Percentiles rank a stretch among this genome's conserved stretches.
Evolutionary conservation across 192 early-diverging fungal genomes (phyloP).

Genomic region (Entomortierella parvispora): DNA sequence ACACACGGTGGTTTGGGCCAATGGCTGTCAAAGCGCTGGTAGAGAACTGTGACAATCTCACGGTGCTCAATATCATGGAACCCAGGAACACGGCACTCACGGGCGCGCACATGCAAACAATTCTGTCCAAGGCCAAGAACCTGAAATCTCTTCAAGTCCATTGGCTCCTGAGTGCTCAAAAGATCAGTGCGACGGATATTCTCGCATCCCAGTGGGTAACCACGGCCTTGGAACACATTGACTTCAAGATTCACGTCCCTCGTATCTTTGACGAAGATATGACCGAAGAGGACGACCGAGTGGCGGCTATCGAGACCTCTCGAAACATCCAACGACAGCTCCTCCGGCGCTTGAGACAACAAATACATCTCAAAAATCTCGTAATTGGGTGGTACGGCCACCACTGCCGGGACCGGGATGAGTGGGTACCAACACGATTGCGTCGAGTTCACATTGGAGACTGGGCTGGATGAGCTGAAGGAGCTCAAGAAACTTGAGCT

Average conservation of each 20-base stretch:
- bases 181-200: not conserved
- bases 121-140: not conserved
- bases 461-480: conserved; percentile 1
- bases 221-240: conserved; percentile 5
- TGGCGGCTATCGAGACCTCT: not conserved
- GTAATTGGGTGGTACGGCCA: not conserved
- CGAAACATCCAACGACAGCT: conserved; percentile 6
- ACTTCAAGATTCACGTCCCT: conserved; percentile 3
- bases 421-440: not conserved
- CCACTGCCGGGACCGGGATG: not conserved
- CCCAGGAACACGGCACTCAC: not conserved
- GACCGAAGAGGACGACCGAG: too few species aligned
- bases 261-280: too few species aligned
- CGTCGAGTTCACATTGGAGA: conserved; percentile 5
- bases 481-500: not conserved
- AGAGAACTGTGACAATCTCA: not conserved
- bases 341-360: conserved; percentile 9
- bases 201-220: conserved; percentile 9
- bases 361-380: not conserved
- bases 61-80: not conserved
- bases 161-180: not conserved
- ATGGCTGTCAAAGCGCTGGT: not conserved
- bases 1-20: not conserved
- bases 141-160: conserved; percentile 8
- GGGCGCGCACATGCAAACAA: conserved; percentile 3